phyloP scores from a whole-genome alignment of 495 filamentous ascomycete genomes.

The Penicillium riverlandense region DNA sequence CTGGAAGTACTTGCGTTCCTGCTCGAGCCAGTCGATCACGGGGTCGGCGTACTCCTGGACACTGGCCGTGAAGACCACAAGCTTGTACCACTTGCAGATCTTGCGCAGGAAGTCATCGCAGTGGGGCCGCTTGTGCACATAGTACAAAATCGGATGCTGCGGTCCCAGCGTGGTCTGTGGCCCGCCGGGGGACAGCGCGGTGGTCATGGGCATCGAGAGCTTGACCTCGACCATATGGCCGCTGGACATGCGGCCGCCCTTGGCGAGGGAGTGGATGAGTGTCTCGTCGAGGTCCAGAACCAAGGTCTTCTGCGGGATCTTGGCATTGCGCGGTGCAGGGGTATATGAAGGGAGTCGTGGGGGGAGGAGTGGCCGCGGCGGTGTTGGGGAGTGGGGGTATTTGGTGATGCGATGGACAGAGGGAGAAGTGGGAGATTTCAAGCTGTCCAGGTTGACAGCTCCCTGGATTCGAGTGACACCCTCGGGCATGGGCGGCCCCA shows the following conservation, averaged over 20 bases:
- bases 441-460: constrained; percentile 29
- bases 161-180: constrained; percentile 60
- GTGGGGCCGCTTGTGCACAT: constrained; percentile 94
- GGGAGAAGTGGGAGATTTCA: constrained; percentile 88
- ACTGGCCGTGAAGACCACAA: constrained; percentile 94
- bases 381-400: constrained; percentile 82
- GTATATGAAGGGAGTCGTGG: constrained; percentile 77
- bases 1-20: constrained; percentile 91
- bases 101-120: constrained; percentile 96
- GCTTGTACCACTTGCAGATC: constrained; percentile 95
- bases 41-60: constrained; percentile 99
- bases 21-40: constrained; percentile 97
- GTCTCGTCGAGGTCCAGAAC: constrained; percentile 97
- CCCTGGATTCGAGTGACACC: constrained; percentile 22
- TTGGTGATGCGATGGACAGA: constrained; percentile 64
- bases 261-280: constrained; percentile 93
- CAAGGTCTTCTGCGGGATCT: constrained; percentile 71
- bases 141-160: constrained; percentile 95
- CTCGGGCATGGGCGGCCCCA: constrained; percentile 22
- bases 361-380: constrained; percentile 84
- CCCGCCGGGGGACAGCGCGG: constrained; percentile 53
- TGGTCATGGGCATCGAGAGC: constrained; percentile 56
- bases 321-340: constrained; percentile 35
- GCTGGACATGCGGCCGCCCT: constrained; percentile 89
- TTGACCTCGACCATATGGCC: constrained; percentile 99